Percentiles rank a stretch among this genome's conserved stretches.
Evolutionary conservation across 345 rosid species (phyloP).

Genomic region (Syzygium jambos): DNA sequence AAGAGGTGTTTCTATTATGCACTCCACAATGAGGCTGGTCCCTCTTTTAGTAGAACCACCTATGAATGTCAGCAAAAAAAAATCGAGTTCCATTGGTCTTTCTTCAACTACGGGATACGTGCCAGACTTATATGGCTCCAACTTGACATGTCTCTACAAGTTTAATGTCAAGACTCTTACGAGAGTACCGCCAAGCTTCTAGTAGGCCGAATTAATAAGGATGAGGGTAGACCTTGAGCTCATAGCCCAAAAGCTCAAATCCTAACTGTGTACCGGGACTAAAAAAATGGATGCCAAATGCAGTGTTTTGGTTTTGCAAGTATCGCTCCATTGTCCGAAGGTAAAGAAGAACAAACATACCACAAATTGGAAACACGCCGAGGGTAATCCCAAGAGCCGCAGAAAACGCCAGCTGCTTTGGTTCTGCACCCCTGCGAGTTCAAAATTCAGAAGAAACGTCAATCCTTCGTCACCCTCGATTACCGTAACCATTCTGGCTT

Average conservation of each 20-base stretch:
- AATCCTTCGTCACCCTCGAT: background rate
- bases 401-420: conserved; percentile 83
- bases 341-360: conserved; percentile 17
- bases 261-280: background rate
- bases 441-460: background rate
- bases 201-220: background rate
- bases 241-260: background rate
- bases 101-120: background rate
- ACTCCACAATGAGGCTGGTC: background rate
- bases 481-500: background rate
- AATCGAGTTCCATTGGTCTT: background rate
- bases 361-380: conserved; percentile 91
- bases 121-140: background rate
- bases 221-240: background rate
- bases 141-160: background rate
- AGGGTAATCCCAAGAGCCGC: conserved; percentile 80
- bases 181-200: background rate
- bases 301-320: background rate
- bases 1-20: too few relatives aligned
- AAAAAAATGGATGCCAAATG: background rate
- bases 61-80: background rate
- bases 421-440: conserved; percentile 65
- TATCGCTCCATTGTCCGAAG: background rate
- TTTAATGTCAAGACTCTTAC: background rate
- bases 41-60: background rate